A percentile compares a stretch with the other conserved stretches of the same genome.
Evolutionary conservation across 768 basidiomycete genomes (phyloP).

Genomic region (Phylloporus rhodoxanthus): DNA sequence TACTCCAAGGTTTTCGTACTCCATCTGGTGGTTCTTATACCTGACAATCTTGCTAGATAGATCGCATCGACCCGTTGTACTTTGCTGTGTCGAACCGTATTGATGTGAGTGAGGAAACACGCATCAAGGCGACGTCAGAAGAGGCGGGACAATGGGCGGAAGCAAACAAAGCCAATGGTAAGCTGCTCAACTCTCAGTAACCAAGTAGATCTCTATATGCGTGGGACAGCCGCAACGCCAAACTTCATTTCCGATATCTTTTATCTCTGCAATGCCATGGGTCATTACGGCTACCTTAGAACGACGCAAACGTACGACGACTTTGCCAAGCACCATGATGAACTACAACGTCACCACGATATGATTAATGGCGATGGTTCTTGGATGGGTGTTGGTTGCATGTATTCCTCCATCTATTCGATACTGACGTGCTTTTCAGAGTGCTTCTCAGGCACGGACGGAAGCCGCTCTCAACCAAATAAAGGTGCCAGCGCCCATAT

Average conservation of each 20-base stretch:
- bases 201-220: background rate
- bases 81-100: conserved; percentile 69
- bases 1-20: conserved; percentile 66
- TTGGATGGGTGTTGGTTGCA: conserved; percentile 69
- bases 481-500: conserved; percentile 45
- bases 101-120: conserved; percentile 81
- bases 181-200: background rate
- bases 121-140: conserved; percentile 87
- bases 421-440: conserved; percentile 35
- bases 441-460: conserved; percentile 67
- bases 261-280: conserved; percentile 80
- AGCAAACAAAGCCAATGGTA: conserved; percentile 45
- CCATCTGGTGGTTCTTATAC: background rate
- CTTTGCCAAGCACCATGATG: conserved; percentile 66
- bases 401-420: background rate
- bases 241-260: conserved; percentile 97
- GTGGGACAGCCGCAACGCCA: conserved; percentile 49
- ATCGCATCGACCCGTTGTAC: conserved; percentile 83
- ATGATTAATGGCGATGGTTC: conserved; percentile 67
- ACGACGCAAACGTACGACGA: conserved; percentile 75
- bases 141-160: conserved; percentile 74
- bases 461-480: conserved; percentile 72
- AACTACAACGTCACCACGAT: conserved; percentile 73
- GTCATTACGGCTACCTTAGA: conserved; percentile 82
- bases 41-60: conserved; percentile 50